Percentiles rank a stretch among this genome's conserved stretches.
phyloP scores from a whole-genome alignment of 305 asterid species.

The Plantago coronopus region DNA sequence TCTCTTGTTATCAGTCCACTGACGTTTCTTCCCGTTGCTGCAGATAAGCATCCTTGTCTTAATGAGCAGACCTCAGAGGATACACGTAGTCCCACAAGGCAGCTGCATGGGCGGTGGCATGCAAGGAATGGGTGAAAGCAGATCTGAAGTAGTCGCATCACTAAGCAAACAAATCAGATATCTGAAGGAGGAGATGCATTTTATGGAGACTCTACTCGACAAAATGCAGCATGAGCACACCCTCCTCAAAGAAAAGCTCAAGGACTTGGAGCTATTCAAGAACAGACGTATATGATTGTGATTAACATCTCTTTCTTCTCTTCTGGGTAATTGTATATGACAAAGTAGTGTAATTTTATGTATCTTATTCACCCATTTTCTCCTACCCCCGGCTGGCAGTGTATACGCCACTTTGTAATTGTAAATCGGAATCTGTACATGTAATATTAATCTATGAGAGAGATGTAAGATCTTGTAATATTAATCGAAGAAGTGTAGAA shows the following conservation, averaged over 20 bases:
- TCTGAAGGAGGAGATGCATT: conserved; percentile 78
- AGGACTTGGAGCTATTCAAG: conserved; percentile 57
- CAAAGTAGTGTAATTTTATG: too few relatives aligned
- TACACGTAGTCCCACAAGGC: conserved; percentile 62
- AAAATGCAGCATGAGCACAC: conserved; percentile 64
- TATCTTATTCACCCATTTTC: too few relatives aligned
- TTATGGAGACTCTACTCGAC: conserved; percentile 59
- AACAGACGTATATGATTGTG: conserved; percentile 31
- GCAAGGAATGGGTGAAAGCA: conserved; percentile 33
- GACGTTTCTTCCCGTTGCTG: conserved; percentile 17
- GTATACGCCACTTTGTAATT: too few relatives aligned
- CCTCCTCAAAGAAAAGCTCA: conserved; percentile 47
- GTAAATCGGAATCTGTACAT: too few relatives aligned
- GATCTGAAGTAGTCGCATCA: conserved; percentile 34
- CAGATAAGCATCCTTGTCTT: conserved; percentile 83
- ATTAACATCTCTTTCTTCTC: background rate
- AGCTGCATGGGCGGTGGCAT: conserved; percentile 30
- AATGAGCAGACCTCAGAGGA: conserved; percentile 75
- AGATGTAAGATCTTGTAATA: too few relatives aligned
- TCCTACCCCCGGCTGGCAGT: too few relatives aligned
- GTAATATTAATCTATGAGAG: too few relatives aligned
- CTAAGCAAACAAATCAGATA: conserved; percentile 54
- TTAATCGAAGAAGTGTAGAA: too few relatives aligned
- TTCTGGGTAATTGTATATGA: background rate
- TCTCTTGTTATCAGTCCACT: background rate